Evolutionary conservation across 257 asterid species (phyloP), one percentile per base, ranked within the genome.

Genomic region (Fraxinus cuspidata): DNA sequence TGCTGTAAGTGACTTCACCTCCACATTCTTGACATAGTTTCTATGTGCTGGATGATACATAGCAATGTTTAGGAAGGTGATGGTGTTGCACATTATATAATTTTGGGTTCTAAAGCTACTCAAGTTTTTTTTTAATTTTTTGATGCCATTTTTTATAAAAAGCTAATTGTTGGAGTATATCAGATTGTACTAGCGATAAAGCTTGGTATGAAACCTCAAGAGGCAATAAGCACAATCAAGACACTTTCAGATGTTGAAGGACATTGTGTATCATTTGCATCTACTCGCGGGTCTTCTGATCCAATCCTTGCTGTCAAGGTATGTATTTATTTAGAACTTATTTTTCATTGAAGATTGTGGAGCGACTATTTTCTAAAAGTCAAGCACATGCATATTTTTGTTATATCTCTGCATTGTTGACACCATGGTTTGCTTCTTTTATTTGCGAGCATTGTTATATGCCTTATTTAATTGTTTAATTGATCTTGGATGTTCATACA

Each of bases 241-340:
- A 93, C 97, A 18, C 97, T 96, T 53, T 96, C 98, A 15, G 98
- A 96, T 77, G 98, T 93, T 64, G 98, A 96, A 84, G 97, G 93
- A 44, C 74, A 89, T 35, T 96, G 97, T 53, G 87, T 92, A 66
- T 74, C 91, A 44, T 96, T 92, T 77, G 97, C 98, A 56, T 88
- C 91, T 81, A 77, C 63, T 28, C 87, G 18, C 68, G 96, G 90
- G 21, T 93, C 92, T 60, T 89, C 98, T 74, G 97, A 93, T 84
- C 99, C 98, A 10, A 87, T 87, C 81, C 77, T 93, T 75, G 97
- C 96, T 53, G 94, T 92, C 79, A 89, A 96, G 92, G 99, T 92
- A 85, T 77, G 25, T 27, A 13, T 73, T 29, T 73, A 58, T 51
- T 11, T 31, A 8, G 19, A 60, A 60, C 68, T 23, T 60, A 18